Evolutionary conservation across 2,329 filamentous ascomycete genomes (phyloP), one percentile per base, ranked within the genome.

Genomic region (Ophioceras dolichostomum): DNA sequence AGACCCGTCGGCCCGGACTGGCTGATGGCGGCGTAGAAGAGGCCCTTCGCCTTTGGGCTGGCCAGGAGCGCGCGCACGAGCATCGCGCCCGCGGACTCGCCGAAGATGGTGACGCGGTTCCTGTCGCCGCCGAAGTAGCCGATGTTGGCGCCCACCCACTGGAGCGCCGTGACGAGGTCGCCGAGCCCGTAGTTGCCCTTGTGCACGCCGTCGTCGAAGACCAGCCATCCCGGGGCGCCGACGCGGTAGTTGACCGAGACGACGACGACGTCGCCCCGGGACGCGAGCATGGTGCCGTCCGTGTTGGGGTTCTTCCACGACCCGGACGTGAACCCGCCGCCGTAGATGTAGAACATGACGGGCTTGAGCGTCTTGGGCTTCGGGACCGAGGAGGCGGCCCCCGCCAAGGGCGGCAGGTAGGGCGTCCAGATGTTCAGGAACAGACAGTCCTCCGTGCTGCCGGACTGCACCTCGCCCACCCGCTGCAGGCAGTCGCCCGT

Each of bases 281-380:
- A 60, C 3, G 60, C 61, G 22, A 66, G 49, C 43, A 61, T 62
- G 3, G 59, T 60, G n/a, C 62, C 61, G 45, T 65, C 64, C 19
- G 60, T 64, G 13, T 60, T 61, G 4, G 59, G 48, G 39, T 66
- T 63, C 37, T 58, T 60, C 9, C 58, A 58, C 9, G 55, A 58
- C 3, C 63, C 65, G 5, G 45, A 48, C 1, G 51, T 57, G 32
- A 64, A 59, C 1, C 54, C 60, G 7, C 64, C 63, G 12, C 64
- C 64, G 37, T 65, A 59, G 18, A 67, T 56, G 49, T 61, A 68
- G 16, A 68, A 49, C 54, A 67, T 61, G 10, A 67, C 64, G 2
- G 64, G 60, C 40, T 62, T 64, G 1, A 64, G 53, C 19, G 49
- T 42, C 31, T 40, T 36, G 38, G 52, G 54, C 6, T 39, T 19